Evolutionary conservation across 2,329 filamentous ascomycete species (phyloP).

Genomic region (Penicillium sp.): DNA sequence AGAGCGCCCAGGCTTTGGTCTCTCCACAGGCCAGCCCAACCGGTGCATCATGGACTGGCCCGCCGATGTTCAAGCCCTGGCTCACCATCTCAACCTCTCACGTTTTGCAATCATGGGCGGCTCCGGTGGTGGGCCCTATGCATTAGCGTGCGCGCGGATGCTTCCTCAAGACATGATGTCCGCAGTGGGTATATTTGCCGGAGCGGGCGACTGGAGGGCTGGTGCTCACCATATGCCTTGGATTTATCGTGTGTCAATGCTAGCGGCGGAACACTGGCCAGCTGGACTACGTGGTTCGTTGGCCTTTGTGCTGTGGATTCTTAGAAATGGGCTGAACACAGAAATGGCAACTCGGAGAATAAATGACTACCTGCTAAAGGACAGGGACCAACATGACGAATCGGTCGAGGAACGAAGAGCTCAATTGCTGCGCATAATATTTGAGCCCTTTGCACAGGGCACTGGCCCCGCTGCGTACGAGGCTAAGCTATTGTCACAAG

Average conservation of each 20-base stretch:
- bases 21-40: slow-evolving; percentile 33
- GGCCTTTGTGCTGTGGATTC: slow-evolving; percentile 14
- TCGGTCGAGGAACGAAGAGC: slow-evolving; percentile 11
- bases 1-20: slow-evolving; percentile 40
- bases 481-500: slow-evolving; percentile 20
- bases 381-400: slow-evolving; percentile 5
- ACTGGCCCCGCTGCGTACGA: slow-evolving; percentile 20
- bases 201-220: slow-evolving; percentile 28
- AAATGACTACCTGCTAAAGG: slow-evolving; percentile 19
- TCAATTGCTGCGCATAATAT: slow-evolving; percentile 9
- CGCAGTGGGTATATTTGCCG: slow-evolving; percentile 34
- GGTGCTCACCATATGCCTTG: slow-evolving; percentile 26
- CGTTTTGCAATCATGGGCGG: slow-evolving; percentile 40
- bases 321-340: slow-evolving; percentile 15
- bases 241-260: slow-evolving; percentile 14
- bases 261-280: slow-evolving; percentile 21
- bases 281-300: slow-evolving; percentile 13
- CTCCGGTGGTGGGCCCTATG: slow-evolving; percentile 43
- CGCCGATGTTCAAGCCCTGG: slow-evolving; percentile 36
- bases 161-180: slow-evolving; percentile 26
- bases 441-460: slow-evolving; percentile 25
- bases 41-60: slow-evolving; percentile 38
- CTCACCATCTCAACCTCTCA: slow-evolving; percentile 33
- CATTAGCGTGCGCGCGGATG: slow-evolving; percentile 39
- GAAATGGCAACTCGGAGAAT: slow-evolving; percentile 15